Percentiles rank a stretch among this genome's conserved stretches.
Evolutionary conservation across 1,139 yeast genomes (phyloP).

Genomic region (Nakaseomyces sp.): DNA sequence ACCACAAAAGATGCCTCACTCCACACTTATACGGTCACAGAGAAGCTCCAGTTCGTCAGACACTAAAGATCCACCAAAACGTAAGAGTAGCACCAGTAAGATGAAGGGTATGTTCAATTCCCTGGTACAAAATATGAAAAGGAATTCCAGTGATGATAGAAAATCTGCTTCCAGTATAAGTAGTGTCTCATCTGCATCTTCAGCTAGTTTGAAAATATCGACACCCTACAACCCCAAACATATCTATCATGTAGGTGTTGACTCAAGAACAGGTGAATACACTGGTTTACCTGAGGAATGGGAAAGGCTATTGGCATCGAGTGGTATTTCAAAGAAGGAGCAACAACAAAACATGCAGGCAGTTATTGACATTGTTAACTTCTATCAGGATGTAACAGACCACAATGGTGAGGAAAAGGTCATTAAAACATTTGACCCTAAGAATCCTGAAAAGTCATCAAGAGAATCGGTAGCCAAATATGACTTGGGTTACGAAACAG

Average conservation of each 20-base stretch:
- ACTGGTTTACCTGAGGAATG: slow-evolving; percentile 90
- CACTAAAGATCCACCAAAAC: neutral
- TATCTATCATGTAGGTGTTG: slow-evolving; percentile 88
- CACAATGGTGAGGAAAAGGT: slow-evolving; percentile 54
- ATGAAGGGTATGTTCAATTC: slow-evolving; percentile 44
- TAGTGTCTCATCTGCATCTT: slow-evolving; percentile 9
- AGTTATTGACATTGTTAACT: slow-evolving; percentile 84
- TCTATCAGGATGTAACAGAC: slow-evolving; percentile 63
- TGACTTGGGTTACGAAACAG: neutral
- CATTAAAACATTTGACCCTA: slow-evolving; percentile 56
- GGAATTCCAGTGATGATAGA: slow-evolving; percentile 25
- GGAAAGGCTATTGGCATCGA: slow-evolving; percentile 73
- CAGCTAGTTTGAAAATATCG: slow-evolving; percentile 55
- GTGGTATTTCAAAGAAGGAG: slow-evolving; percentile 78
- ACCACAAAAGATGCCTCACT: neutral
- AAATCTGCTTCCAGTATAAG: slow-evolving; percentile 22
- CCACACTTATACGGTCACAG: neutral
- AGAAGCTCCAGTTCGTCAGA: neutral
- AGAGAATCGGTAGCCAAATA: slow-evolving; percentile 1
- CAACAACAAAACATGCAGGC: slow-evolving; percentile 92
- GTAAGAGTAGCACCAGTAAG: slow-evolving; percentile 6
- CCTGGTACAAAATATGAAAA: slow-evolving; percentile 40
- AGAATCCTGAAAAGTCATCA: neutral
- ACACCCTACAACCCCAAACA: slow-evolving; percentile 88
- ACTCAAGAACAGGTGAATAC: slow-evolving; percentile 71